A percentile compares a stretch with the other conserved stretches of the same genome.
Evolutionary conservation across 176 grass and related monocot species (phyloP).

Genomic region (Echinochloa phyllopogon): DNA sequence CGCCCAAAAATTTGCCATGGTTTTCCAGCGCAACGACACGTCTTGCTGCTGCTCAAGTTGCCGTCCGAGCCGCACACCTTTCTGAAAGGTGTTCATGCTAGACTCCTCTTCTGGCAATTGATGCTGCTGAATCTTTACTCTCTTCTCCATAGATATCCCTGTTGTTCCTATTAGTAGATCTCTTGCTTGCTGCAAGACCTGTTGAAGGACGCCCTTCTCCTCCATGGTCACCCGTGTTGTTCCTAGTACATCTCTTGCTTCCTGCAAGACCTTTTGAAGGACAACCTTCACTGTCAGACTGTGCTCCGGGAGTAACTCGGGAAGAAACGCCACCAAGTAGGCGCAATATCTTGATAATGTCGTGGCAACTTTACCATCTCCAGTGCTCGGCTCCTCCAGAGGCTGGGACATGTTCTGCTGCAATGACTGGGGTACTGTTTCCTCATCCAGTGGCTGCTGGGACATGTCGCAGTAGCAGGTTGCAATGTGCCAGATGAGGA

Average conservation of each 20-base stretch:
- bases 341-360: not conserved
- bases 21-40: not conserved
- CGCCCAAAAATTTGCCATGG: not conserved
- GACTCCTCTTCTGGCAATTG: not conserved
- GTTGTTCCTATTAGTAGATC: not conserved
- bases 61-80: not conserved
- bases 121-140: not conserved
- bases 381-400: not conserved
- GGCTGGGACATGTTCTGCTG: not conserved
- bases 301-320: not conserved
- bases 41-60: not conserved
- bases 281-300: not conserved
- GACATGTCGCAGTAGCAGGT: not conserved
- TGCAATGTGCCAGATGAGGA: slow-evolving; percentile 26
- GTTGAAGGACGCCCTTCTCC: not conserved
- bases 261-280: not conserved
- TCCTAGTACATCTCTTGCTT: not conserved
- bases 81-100: not conserved
- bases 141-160: not conserved
- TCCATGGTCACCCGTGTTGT: too few species aligned
- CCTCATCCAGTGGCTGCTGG: not conserved
- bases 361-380: not conserved
- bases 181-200: not conserved
- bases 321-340: slow-evolving; percentile 5
- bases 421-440: not conserved